These are phyloP conservation scores for Hypholoma sublateritium DNA, from an alignment of 768 basidiomycete genomes.

Conservation along the genomic window DNA sequence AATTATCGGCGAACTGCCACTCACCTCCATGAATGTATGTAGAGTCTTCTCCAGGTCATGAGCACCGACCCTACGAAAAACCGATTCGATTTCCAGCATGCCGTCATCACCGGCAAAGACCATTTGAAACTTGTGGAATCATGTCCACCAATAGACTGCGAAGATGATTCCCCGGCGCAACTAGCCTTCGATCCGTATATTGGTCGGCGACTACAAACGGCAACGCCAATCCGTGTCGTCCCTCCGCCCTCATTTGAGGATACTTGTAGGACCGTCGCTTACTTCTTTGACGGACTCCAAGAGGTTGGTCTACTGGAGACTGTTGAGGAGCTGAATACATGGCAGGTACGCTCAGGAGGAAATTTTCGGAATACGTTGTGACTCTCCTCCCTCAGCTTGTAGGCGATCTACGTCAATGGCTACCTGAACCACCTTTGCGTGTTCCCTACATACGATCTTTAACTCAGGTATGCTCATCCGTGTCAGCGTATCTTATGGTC, in stretches of 20 bases:
- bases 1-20: neutral
- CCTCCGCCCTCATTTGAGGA: slow-evolving; percentile 45
- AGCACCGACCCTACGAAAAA: slow-evolving; percentile 38
- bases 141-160: slow-evolving; percentile 35
- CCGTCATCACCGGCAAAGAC: slow-evolving; percentile 40
- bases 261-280: slow-evolving; percentile 51
- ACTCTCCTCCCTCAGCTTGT: slow-evolving; percentile 31
- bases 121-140: slow-evolving; percentile 40
- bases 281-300: slow-evolving; percentile 54
- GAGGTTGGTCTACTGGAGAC: slow-evolving; percentile 48
- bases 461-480: slow-evolving; percentile 47
- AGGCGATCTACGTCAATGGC: slow-evolving; percentile 52
- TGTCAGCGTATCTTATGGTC: neutral
- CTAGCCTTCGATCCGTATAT: slow-evolving; percentile 68
- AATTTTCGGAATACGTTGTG: too few species aligned
- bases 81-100: slow-evolving; percentile 31
- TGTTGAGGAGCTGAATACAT: slow-evolving; percentile 47
- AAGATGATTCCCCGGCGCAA: slow-evolving; percentile 44
- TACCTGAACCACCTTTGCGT: slow-evolving; percentile 35
- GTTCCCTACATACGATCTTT: slow-evolving; percentile 64
- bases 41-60: slow-evolving; percentile 55
- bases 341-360: slow-evolving; percentile 50
- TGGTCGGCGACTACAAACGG: slow-evolving; percentile 63
- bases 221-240: slow-evolving; percentile 67
- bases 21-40: neutral